phyloP scores from a whole-genome alignment of 352 stramenopile genomes.

The Phytophthora tentaculata region DNA sequence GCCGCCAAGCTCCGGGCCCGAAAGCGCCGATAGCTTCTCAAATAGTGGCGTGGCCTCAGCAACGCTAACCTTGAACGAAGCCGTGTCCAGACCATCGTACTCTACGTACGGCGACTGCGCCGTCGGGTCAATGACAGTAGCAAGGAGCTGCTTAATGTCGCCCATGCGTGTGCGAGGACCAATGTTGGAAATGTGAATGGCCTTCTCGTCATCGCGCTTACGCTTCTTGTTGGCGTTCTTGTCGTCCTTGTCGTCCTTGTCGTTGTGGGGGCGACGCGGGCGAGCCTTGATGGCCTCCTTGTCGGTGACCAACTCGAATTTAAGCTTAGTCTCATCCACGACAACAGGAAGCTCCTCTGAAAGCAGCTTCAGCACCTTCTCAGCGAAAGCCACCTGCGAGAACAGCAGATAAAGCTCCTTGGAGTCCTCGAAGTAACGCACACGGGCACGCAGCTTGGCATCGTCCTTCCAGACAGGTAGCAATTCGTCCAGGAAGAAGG shows the following conservation, averaged over 20 bases:
- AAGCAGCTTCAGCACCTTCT: constrained; percentile 62
- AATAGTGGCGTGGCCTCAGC: constrained; percentile 62
- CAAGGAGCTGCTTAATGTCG: constrained; percentile 87
- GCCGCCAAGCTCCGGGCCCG: constrained; percentile 65
- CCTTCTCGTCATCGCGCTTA: constrained; percentile 78
- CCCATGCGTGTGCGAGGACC: constrained; percentile 69
- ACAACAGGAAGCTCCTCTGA: constrained; percentile 46
- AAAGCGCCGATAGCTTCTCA: constrained; percentile 73
- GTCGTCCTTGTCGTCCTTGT: constrained; percentile 36
- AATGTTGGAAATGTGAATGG: constrained; percentile 86
- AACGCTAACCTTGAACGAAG: constrained; percentile 71
- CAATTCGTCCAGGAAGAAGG: constrained; percentile 78
- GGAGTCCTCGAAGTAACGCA: constrained; percentile 71
- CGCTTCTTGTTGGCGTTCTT: constrained; percentile 77
- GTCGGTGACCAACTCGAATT: constrained; percentile 82
- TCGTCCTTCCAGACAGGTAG: constrained; percentile 77
- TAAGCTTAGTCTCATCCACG: constrained; percentile 67
- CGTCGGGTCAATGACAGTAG: constrained; percentile 51
- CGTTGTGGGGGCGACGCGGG: constrained; percentile 51
- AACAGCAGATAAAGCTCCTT: constrained; percentile 85
- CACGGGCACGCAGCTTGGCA: constrained; percentile 61
- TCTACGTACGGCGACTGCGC: constrained; percentile 77
- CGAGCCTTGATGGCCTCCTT: constrained; percentile 73
- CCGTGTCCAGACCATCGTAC: constrained; percentile 79
- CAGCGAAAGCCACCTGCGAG: constrained; percentile 68